Base-by-base conservation (phyloP, 192 early-diverging fungal species). In the Coemansia sp. region DNA sequence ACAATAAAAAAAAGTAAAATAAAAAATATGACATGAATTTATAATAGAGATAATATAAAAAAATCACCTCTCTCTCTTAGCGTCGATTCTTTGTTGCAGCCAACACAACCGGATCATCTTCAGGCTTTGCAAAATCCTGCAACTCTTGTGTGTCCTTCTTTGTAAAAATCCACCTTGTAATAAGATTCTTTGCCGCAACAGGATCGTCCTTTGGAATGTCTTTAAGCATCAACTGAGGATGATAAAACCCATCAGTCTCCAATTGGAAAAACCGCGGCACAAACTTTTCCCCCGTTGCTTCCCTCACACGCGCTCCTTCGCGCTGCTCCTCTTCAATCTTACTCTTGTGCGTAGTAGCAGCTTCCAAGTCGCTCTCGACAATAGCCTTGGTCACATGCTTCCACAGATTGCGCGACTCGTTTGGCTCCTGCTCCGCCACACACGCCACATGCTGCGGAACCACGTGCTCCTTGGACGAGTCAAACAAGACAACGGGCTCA, bases 321-420 rank as follows among this genome's bases (percentile, higher is more conserved):
- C 90, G 85, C 68, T 92, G 90, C 25, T 49, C 52, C 48, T 88
- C 84, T 63, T 92, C 90, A 25, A 92, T 85, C 0, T 63, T 73
- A 9, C 57, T 64, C 51, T 92, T 92, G 59, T 88, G 80, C 1
- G 52, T 50, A 11, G 85, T 88, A 0, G 90, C 90, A 11, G 72
- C 45, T 19, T 87, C 81, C 63, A 88, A 62, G 49, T 90, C 80
- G 50, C 72, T 78, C 7, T 75, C 72, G 27, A 50, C 64, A 24
- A 92, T 67, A 8, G 85, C 88, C 26, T 64, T 78, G 30, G 90
- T 93, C 9, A 93, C 80, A 34, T 85, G 62, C 45, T 75, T 76
- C 90, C 90, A 92, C 48, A 90, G 56, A 11, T 83, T 80, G 35
- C 90, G 77, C 17, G 91, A 91, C 77, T 97, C 94, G 57, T 87